Conservation (phyloP, 2,329 filamentous ascomycete genomes). For the Nemania diffusa region DNA sequence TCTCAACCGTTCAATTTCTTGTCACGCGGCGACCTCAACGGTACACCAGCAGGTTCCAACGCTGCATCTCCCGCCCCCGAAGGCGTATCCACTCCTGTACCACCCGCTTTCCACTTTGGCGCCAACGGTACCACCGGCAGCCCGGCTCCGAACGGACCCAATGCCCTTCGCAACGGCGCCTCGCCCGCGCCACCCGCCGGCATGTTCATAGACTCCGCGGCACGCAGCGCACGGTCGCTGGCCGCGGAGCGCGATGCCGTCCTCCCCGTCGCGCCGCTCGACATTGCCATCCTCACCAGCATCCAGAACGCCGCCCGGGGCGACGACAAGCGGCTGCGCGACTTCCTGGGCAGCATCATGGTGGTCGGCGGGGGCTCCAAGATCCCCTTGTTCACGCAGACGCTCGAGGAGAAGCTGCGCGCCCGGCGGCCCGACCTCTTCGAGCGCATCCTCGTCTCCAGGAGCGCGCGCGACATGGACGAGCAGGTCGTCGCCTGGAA, state of each 20-base stretch:
- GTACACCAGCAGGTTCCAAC: slow-evolving; percentile 84
- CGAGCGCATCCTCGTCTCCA: slow-evolving; percentile 70
- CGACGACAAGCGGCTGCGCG: slow-evolving; percentile 92
- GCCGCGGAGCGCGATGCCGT: slow-evolving; percentile 81
- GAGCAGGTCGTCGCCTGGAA: slow-evolving; percentile 99
- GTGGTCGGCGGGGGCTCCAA: slow-evolving; percentile 87
- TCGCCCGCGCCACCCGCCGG: slow-evolving; percentile 53
- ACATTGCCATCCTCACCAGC: slow-evolving; percentile 88
- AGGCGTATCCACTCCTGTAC: slow-evolving; percentile 72
- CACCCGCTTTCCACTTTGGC: slow-evolving; percentile 67
- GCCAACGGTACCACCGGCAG: slow-evolving; percentile 54
- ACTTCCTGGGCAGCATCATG: slow-evolving; percentile 91
- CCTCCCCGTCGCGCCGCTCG: slow-evolving; percentile 83
- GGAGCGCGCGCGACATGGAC: slow-evolving; percentile 90
- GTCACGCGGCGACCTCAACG: slow-evolving; percentile 74
- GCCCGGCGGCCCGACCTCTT: slow-evolving; percentile 69
- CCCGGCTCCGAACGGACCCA: slow-evolving; percentile 57
- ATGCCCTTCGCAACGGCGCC: slow-evolving; percentile 43
- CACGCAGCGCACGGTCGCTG: slow-evolving; percentile 59
- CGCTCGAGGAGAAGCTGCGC: slow-evolving; percentile 84
- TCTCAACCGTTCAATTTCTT: slow-evolving; percentile 76
- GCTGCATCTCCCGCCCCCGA: slow-evolving; percentile 90
- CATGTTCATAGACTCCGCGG: slow-evolving; percentile 62
- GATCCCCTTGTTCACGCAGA: slow-evolving; percentile 80
- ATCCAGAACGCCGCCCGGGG: slow-evolving; percentile 87